phyloP scores from a whole-genome alignment of 2,329 filamentous ascomycete genomes.

The Penicillium sp. region DNA sequence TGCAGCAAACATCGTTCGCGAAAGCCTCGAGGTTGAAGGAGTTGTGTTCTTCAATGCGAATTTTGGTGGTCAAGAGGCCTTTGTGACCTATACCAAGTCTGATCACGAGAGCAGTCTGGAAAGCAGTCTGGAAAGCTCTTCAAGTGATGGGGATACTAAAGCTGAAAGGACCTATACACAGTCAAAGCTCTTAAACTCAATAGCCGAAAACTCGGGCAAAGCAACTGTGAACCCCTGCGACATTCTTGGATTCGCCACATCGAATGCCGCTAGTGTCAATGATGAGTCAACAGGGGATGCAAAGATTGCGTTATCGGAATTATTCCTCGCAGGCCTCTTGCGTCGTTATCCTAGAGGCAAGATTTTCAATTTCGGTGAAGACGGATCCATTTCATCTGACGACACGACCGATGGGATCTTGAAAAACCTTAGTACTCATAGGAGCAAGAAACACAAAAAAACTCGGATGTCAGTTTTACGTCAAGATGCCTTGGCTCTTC shows the following conservation, averaged over 20 bases:
- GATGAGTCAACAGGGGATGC: constrained; percentile 9
- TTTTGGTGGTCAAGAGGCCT: constrained; percentile 2
- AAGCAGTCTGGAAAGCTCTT: constrained; percentile 5
- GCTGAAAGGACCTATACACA: neutral
- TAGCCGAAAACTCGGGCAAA: neutral
- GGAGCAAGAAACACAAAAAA: no score
- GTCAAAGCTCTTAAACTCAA: no score
- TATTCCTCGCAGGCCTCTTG: constrained; percentile 44
- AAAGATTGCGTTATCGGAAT: constrained; percentile 35
- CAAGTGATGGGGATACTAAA: constrained; percentile 5
- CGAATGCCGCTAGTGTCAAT: constrained; percentile 26
- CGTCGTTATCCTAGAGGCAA: constrained; percentile 49
- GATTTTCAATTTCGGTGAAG: constrained; percentile 47
- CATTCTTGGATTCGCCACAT: constrained; percentile 13
- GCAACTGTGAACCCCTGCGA: neutral
- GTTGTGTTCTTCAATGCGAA: constrained; percentile 27
- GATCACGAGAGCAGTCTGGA: neutral
- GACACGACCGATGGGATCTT: neutral
- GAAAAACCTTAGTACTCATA: no score
- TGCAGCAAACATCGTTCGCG: constrained; percentile 45
- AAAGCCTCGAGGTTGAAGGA: constrained; percentile 42
- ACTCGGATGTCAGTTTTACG: no score
- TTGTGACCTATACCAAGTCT: neutral
- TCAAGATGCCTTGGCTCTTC: no score
- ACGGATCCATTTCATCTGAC: constrained; percentile 34